Percentiles rank a stretch among this genome's conserved stretches.
phyloP scores from a whole-genome alignment of 2,329 filamentous ascomycete species.

The Zarea fungicola region DNA sequence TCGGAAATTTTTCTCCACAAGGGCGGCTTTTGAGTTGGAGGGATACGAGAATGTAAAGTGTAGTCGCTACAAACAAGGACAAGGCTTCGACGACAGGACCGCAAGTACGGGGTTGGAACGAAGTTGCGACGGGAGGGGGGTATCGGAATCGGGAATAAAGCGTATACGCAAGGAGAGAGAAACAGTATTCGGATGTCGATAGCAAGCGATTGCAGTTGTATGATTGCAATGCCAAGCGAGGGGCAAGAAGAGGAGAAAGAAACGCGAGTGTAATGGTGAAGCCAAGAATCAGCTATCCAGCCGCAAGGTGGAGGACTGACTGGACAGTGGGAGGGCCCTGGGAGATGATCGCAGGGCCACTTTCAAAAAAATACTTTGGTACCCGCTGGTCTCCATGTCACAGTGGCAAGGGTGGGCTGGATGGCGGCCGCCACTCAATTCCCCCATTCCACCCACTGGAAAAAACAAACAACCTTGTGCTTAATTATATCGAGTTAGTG shows the following conservation, averaged over 20 bases:
- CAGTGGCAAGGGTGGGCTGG: background rate
- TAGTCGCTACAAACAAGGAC: no score
- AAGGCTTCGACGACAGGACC: no score
- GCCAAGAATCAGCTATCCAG: constrained; percentile 7
- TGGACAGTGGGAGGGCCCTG: constrained; percentile 1
- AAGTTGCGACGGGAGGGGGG: no score
- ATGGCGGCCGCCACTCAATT: background rate
- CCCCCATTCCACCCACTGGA: constrained; percentile 4
- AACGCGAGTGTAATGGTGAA: constrained; percentile 5
- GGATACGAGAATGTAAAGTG: background rate
- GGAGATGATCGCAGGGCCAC: constrained; percentile 6
- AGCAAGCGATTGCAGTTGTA: background rate
- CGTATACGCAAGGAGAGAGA: no score
- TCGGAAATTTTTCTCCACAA: background rate
- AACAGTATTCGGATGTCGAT: background rate
- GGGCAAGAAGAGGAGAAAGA: background rate
- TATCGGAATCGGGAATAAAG: no score
- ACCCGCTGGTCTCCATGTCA: background rate
- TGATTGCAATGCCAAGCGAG: background rate
- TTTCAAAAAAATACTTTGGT: background rate
- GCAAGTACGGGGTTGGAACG: no score
- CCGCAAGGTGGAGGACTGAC: constrained; percentile 9
- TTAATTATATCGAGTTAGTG: no score
- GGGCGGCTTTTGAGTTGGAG: background rate
- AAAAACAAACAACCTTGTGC: background rate